Evolutionary conservation across 2,329 filamentous ascomycete genomes (phyloP).

Genomic region (Blumeriella jaapii): DNA sequence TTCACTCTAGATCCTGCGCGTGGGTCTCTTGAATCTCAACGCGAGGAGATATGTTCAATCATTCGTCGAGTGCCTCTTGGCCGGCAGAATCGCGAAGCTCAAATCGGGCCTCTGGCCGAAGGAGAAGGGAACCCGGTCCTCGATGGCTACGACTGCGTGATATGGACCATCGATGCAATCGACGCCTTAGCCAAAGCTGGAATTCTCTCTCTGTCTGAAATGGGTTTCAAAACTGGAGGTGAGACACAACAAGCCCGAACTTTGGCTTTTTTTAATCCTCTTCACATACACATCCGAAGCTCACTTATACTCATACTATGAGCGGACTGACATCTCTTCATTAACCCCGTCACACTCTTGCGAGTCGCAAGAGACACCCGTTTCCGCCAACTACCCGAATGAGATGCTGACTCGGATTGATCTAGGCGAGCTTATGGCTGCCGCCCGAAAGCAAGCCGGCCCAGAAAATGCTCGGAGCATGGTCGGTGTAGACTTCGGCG

Average conservation of each 20-base stretch:
- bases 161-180: slow-evolving; percentile 19
- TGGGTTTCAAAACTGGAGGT: slow-evolving; percentile 8
- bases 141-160: slow-evolving; percentile 20
- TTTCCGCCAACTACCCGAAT: not conserved
- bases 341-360: not conserved
- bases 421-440: slow-evolving; percentile 15
- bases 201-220: slow-evolving; percentile 1
- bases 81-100: slow-evolving; percentile 7
- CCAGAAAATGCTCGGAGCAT: slow-evolving; percentile 18
- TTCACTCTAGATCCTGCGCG: slow-evolving; percentile 10
- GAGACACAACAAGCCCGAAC: not conserved
- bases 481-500: slow-evolving; percentile 18
- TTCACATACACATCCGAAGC: not conserved
- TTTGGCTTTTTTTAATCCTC: too few relatives aligned
- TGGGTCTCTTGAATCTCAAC: slow-evolving; percentile 6
- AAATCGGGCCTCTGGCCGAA: slow-evolving; percentile 6
- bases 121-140: slow-evolving; percentile 15
- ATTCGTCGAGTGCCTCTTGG: slow-evolving; percentile 16
- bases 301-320: not conserved
- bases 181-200: slow-evolving; percentile 11
- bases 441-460: slow-evolving; percentile 16
- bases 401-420: slow-evolving; percentile 3
- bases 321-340: not conserved
- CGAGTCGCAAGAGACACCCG: too few relatives aligned
- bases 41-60: slow-evolving; percentile 8